Percentiles rank a stretch among this genome's conserved stretches.
These are phyloP conservation scores for Penicillium goetzii DNA, from an alignment of 495 filamentous ascomycete genomes.

Conservation along the genomic window DNA sequence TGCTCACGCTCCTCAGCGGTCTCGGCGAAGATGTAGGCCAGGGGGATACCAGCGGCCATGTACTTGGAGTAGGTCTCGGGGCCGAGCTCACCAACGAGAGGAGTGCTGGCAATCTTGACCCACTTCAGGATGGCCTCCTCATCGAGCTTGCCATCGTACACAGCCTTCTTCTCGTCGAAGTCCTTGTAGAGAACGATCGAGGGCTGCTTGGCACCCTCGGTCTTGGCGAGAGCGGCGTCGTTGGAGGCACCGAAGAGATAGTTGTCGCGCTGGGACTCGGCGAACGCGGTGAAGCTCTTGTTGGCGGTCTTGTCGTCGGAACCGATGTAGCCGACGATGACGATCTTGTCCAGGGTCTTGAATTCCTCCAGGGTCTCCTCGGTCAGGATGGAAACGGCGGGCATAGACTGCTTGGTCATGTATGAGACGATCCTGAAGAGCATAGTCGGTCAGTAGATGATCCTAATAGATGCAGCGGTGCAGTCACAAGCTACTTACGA, in stretches of 20 bases:
- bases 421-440: slow-evolving; percentile 83
- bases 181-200: slow-evolving; percentile 95
- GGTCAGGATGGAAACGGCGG: slow-evolving; percentile 81
- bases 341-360: slow-evolving; percentile 97
- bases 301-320: slow-evolving; percentile 83
- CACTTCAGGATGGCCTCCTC: slow-evolving; percentile 77
- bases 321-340: slow-evolving; percentile 84
- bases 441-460: slow-evolving; percentile 28
- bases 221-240: slow-evolving; percentile 82
- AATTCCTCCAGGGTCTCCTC: slow-evolving; percentile 87
- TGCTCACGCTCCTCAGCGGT: slow-evolving; percentile 84
- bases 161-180: slow-evolving; percentile 94
- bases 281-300: slow-evolving; percentile 76
- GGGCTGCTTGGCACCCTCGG: slow-evolving; percentile 84
- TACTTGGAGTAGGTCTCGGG: slow-evolving; percentile 97
- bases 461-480: neutral
- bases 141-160: slow-evolving; percentile 79
- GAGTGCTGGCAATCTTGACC: slow-evolving; percentile 81
- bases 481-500: slow-evolving; percentile 61
- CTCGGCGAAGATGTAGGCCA: slow-evolving; percentile 98
- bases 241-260: slow-evolving; percentile 88
- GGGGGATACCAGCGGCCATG: slow-evolving; percentile 90
- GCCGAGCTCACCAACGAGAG: slow-evolving; percentile 93
- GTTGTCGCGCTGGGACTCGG: slow-evolving; percentile 83
- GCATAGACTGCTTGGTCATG: slow-evolving; percentile 98